Base-by-base conservation (phyloP, 495 filamentous ascomycete species). In the Paragyromitra xinjiangensis region DNA sequence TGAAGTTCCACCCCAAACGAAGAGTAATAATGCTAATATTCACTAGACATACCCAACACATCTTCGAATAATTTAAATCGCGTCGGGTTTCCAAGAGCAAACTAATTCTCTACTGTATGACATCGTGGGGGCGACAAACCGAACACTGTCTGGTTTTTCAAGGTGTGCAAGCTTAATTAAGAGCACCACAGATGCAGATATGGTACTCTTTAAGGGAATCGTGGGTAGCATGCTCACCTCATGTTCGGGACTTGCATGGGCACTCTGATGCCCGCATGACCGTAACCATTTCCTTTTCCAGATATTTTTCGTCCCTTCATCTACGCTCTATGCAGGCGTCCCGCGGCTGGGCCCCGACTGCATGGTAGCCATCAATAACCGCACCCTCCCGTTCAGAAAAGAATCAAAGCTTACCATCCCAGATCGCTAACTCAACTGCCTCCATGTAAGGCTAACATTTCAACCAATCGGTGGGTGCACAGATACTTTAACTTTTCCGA, bases 41-140 rank as follows among this genome's bases (percentile, higher is more conserved):
- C 53, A 29, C 22, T 16, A 58, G 12, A 37, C 16, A 16, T 39
- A 39, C 16, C 29, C 14, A 39, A 61, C 42, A n/a, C 45, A 63
- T 48, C 44, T n/a, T 53, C 55, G 45, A 42, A 64, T 11, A 45
- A 51, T 53, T 29, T 71, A 40, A 71, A 53, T 45, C 62, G 62
- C 62, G n/a, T 68, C 51, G 14, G 48, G 50, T 22, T 72, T 65
- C 70, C 62, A 39, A 58, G 62, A 73, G 48, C 22, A 44, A n/a
- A 3, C 4, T 26, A 40, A 14, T 40, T 68, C 6, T 34, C 39
- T 2, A 67, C 48, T 67, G 70, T 37, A 73, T 56, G 48, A 14
- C 51, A 74, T 50, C 40, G 64, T 69, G 71, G 71, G 71, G 71
- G 71, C 63, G 2, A 34, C 29, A 37, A 39, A 70, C 40, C 68